Evolutionary conservation across 148 eudicot species (phyloP), one percentile per base, ranked within the genome.

Genomic region (Vaccinium macrocarpon): DNA sequence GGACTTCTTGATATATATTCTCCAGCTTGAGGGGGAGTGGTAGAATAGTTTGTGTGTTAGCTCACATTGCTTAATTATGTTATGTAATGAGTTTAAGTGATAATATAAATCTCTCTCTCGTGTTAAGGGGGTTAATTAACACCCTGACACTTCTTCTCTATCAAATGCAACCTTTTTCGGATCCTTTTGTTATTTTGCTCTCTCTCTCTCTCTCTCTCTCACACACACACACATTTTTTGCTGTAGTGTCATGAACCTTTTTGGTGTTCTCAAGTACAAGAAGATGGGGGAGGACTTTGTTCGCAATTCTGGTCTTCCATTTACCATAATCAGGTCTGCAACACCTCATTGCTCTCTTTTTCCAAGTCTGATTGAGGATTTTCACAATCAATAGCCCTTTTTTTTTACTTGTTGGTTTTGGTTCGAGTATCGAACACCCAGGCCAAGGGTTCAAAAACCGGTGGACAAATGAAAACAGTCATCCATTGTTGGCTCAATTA

Each of bases 241-340:
- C 48, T 66, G 78, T 88, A 97, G 99, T 89, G 88, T 97, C 85
- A 97, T 97, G 99, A 97, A 97, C 92, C 95, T 97, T 59, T 97
- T 95, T 86, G 99, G 99, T 56, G 99, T 97, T 85, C 94, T 97
- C 79, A 95, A 95, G 87, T 97, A 94, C 84, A 97, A 97, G 88
- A 97, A 94, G 90, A 95, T 95, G 98, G 99, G 96, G 48, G 99
- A 97, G 89, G 99, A 97, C 85, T 92, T 93, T 72, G 92, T 97
- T 87, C 88, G 95, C 78, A 89, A 87, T 61, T 95, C 98, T 79
- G 98, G 98, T 81, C 87, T 93, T 86, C 99, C 99, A 42, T 97
- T 79, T 86, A 97, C 99, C 52, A 95, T 97, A 84, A 94, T 97
- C 89, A 95, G 99, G 99, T 97, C 25, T 32, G 83, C 50, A 46